Evolutionary conservation across 495 filamentous ascomycete genomes (phyloP), one percentile per base, ranked within the genome.

Genomic region (Xylaria castorea): DNA sequence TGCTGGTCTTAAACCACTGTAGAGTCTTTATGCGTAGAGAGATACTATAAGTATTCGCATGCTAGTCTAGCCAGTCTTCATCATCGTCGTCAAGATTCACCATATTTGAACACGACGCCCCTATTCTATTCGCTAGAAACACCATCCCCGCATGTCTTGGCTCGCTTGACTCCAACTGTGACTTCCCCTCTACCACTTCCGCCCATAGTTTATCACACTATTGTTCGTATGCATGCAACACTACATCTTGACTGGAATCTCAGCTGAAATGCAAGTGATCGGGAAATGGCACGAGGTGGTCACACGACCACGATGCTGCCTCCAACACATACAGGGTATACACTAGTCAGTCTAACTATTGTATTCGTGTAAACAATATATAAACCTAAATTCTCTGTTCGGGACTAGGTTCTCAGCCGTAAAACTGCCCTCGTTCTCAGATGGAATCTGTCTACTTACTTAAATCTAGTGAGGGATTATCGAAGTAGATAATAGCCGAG

Each of bases 201-300:
- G 51, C 25, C n/a, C 11, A 55, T 25, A 53, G 22, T 27, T 12
- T 32, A 60, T 36, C 27, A n/a, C 30, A 12, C 55, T 18, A 36
- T 60, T 60, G 55, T 60, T 36, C 30, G 55, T 36, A 60, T 61
- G 58, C 58, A 61, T 61, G 12, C 58, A 61, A 61, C 58, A 38
- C 34, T 38, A 18, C 58, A 61, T 38, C 58, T 42, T 44, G 36
- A 42, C 38, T 16, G 38, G 3, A 61, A 51, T 67, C 63, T 66
- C 64, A 51, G 64, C 64, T 67, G 64, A 57, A 68, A 68, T 68
- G 66, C 34, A 57, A 27, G 66, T 44, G 44, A 68, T 55, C 46
- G 22, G 7, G 7, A 12, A n/a, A 7, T 11, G 20, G 64, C n/a
- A 20, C 32, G 20, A 36, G 48, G 32, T 3, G 12, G 30, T 51